phyloP scores from a whole-genome alignment of 2,329 filamentous ascomycete genomes.

The Stenocarpella maydis region DNA sequence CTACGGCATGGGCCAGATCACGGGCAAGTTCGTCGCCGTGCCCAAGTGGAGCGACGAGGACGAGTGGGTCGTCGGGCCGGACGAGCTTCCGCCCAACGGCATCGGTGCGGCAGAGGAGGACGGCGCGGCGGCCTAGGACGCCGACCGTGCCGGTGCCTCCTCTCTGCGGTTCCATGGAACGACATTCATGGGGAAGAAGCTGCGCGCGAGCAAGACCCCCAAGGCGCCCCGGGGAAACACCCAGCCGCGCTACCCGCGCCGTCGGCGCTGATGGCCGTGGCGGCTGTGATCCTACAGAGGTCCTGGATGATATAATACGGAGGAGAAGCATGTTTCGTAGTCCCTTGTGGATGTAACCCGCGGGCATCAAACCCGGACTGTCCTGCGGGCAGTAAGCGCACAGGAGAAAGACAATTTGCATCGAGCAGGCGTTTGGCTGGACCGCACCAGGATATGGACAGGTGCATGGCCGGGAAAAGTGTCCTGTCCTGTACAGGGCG shows the following conservation, averaged over 20 bases:
- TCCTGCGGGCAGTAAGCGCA: neutral
- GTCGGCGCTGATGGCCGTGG: neutral
- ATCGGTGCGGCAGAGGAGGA: constrained; percentile 28
- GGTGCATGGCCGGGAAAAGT: neutral
- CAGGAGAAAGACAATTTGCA: constrained; percentile 9
- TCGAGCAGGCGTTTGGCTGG: constrained; percentile 31
- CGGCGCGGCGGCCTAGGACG: constrained; percentile 2
- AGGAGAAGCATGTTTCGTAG: neutral
- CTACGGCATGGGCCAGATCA: constrained; percentile 69
- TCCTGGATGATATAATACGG: neutral
- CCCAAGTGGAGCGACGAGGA: constrained; percentile 66
- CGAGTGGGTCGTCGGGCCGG: constrained; percentile 58
- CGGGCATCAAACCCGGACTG: neutral
- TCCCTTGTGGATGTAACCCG: neutral
- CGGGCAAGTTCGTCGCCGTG: constrained; percentile 68
- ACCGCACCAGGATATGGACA: neutral
- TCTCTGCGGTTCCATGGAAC: no score
- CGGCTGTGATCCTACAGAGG: neutral
- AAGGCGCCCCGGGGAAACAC: neutral
- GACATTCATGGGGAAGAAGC: neutral
- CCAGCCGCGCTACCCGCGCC: neutral
- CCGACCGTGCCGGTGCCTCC: neutral
- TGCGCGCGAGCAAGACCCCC: neutral
- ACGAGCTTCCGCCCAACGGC: constrained; percentile 42
- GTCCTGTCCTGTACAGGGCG: neutral